Evolutionary conservation across 371 early-diverging fungal genomes (phyloP).

Genomic region (Mortierella sp.): DNA sequence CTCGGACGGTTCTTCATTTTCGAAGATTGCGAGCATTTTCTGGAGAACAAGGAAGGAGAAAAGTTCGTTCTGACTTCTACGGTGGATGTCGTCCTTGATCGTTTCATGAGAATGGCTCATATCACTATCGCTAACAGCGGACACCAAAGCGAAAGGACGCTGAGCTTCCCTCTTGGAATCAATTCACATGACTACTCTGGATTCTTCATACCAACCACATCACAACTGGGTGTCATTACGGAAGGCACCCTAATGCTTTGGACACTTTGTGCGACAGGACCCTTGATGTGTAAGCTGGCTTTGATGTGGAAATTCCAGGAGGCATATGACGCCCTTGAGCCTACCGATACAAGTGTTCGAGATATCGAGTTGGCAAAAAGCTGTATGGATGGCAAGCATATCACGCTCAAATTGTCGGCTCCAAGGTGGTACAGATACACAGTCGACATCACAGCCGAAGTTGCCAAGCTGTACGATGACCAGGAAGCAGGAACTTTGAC

Average conservation of each 20-base stretch:
- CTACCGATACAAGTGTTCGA: neutral
- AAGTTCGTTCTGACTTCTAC: neutral
- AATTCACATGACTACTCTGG: neutral
- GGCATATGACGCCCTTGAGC: neutral
- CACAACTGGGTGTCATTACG: constrained; percentile 7
- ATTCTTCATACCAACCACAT: constrained; percentile 5
- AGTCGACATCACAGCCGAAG: neutral
- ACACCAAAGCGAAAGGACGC: neutral
- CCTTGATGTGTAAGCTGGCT: neutral
- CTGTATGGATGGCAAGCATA: constrained; percentile 5
- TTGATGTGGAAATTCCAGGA: constrained; percentile 11
- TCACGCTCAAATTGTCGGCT: neutral
- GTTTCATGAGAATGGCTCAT: neutral
- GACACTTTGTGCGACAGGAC: constrained; percentile 6
- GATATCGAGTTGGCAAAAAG: constrained; percentile 1
- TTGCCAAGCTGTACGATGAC: neutral
- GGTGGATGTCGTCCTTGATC: neutral
- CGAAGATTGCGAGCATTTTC: neutral
- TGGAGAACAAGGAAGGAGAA: neutral
- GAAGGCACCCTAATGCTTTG: constrained; percentile 4
- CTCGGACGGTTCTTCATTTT: neutral
- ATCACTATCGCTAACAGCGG: neutral
- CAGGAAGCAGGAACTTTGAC: constrained; percentile 1
- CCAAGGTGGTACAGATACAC: neutral
- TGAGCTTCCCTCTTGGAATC: constrained; percentile 4